These are phyloP conservation scores for Didymella segeticola DNA, from an alignment of 2,329 filamentous ascomycete genomes.

Conservation along the genomic window DNA sequence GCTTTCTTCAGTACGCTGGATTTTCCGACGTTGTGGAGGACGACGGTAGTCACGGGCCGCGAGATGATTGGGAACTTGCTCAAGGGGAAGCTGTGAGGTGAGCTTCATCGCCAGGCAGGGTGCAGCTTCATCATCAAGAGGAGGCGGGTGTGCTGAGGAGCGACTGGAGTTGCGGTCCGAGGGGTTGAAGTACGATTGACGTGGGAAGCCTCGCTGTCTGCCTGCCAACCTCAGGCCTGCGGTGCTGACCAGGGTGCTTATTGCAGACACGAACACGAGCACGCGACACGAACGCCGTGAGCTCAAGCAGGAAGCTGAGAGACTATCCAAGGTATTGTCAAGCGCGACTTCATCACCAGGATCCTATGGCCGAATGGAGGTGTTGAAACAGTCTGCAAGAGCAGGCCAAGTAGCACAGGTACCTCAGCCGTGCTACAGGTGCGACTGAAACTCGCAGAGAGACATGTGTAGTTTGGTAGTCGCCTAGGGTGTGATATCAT, in stretches of 20 bases:
- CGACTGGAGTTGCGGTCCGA: neutral
- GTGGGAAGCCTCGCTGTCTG: neutral
- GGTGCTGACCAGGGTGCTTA: neutral
- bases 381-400: neutral
- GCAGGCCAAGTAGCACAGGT: neutral
- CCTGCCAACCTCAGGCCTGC: constrained; percentile 7
- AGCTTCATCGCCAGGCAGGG: too few relatives aligned
- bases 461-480: too few relatives aligned
- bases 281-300: constrained; percentile 3
- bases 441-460: neutral
- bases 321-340: too few relatives aligned
- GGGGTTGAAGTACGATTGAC: neutral
- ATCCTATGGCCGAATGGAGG: neutral
- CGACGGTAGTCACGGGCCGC: constrained; percentile 73
- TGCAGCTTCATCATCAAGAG: neutral
- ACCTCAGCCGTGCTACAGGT: neutral
- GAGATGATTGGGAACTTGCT: constrained; percentile 77
- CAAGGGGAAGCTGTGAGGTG: constrained; percentile 28
- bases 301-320: neutral
- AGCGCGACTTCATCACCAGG: too few relatives aligned
- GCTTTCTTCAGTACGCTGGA: constrained; percentile 79
- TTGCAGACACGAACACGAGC: constrained; percentile 7
- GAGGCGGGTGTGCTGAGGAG: neutral
- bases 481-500: too few relatives aligned
- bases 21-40: constrained; percentile 83